Base-by-base conservation (phyloP, 75 land plant genomes). In the Azolla pinnata region DNA sequence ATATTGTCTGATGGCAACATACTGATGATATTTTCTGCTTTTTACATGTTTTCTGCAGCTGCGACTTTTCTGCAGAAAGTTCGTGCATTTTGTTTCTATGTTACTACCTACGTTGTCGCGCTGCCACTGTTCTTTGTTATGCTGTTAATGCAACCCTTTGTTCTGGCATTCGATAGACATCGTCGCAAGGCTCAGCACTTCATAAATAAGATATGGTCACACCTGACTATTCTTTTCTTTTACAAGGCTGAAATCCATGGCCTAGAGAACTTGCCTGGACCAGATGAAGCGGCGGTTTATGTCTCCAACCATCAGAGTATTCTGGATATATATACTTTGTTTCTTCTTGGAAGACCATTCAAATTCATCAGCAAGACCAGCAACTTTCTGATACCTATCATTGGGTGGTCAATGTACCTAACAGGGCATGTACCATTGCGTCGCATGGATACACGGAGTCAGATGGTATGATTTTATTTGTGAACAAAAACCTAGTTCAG, bases 251-350 rank as follows among this genome's bases (percentile, higher is more conserved):
- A 81, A 42, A 73, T 79, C 67, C 80, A 74, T 31, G 99, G 99
- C 29, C 49, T 74, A 58, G 85, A 95, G 67, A 89, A 95, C 71
- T 65, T 95, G 70, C 96, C 96, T 33, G 40, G 68, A 9, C 55
- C 77, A 27, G 75, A 85, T 60, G 64, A 76, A 62, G 75, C 97
- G 31, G 90, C 96, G 33, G 96, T 95, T 0, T 95, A 89, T 74
- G 85, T 95, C 31, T 81, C 99, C 35, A 95, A 89, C 57, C 99
- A 95, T 56, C 96, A 89, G 63, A 95, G 99, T 49, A 89, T 86
- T 67, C 59, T 95, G 58, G 99, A 95, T 62, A 90, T 79, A 35
- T 95, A 79, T 47, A 79, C 87, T 8, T 71, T 95, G 52, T 75
- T 95, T 58, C 83, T 79, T 46, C 81, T 93, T 33, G 85, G 87